Evolutionary conservation across 176 grass and related monocot genomes (phyloP).

Genomic region (Musa itinerans): DNA sequence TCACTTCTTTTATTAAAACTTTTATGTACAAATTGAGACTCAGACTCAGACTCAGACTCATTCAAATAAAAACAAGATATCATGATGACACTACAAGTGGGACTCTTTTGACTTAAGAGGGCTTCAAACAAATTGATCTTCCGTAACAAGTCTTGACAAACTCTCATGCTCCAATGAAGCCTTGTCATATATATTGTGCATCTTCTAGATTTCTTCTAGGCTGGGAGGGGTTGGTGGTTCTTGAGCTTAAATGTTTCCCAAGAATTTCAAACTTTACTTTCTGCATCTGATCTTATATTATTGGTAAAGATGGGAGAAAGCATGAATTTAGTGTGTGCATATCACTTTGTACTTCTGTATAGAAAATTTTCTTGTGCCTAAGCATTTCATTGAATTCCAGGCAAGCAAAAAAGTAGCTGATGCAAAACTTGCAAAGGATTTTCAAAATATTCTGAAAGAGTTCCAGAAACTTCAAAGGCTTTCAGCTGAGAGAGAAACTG

Average conservation of each 20-base stretch:
- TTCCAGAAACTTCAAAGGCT: constrained; percentile 38
- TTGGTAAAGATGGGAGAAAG: too few species aligned
- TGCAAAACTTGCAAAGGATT: constrained; percentile 44
- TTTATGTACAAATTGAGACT: background rate
- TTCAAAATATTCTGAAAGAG: constrained; percentile 44
- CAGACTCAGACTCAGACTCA: background rate
- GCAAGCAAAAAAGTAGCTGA: constrained; percentile 85
- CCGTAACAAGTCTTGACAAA: too few species aligned
- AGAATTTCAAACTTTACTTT: too few species aligned
- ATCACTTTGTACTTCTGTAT: too few species aligned
- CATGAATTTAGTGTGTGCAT: too few species aligned
- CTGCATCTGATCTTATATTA: too few species aligned
- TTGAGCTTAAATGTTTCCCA: too few species aligned
- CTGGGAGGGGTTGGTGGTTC: too few species aligned
- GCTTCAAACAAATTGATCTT: too few species aligned
- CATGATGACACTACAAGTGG: background rate
- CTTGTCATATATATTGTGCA: too few species aligned
- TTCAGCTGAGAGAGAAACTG: constrained; percentile 38
- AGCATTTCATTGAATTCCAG: constrained; percentile 38
- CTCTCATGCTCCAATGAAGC: too few species aligned
- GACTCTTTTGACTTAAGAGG: background rate
- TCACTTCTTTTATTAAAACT: background rate
- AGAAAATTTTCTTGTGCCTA: constrained; percentile 2
- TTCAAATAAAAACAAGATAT: background rate
- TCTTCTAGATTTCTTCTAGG: too few species aligned